Base-by-base conservation (phyloP, 2,329 filamentous ascomycete species). In the Pezicula radicicola region DNA sequence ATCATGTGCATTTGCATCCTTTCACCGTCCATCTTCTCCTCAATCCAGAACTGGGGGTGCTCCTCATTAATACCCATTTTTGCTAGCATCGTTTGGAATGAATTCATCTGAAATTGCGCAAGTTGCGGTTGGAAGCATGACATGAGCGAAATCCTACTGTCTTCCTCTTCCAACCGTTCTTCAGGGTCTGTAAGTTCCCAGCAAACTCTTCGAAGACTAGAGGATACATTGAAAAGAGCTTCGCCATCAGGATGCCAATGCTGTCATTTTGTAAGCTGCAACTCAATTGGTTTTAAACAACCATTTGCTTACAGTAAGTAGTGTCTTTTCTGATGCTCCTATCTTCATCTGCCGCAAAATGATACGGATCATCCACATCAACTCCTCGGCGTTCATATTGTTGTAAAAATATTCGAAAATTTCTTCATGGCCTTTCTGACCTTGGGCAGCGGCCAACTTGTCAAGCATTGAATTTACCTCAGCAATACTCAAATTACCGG, bases 11-110 rank as follows among this genome's bases (percentile, higher is more conserved):
- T 79, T 68, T 99, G 94, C 87, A 99, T 97, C 25, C 94, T 83
- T 71, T 99, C 94, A 1, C 94, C 94, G 60, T 99, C 94, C 8
- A 99, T 76, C 70, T 99, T 99, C 72, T 99, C 94, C 68, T 99
- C 94, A 45, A 97, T 94, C 91, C 92, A 97, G 65, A 95, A 99
- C 8, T 88, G 83, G 0, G 79, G 75, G 48, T 95, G 85, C 0
- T 89, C 84, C 21, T 86, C 80, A 0, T 83, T 86, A 0, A 80
- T 76, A 2, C 83, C 80, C 70, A 87, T 70, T 50, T 79, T 84
- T 16, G 83, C 75, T 1, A 95, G 83, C 81, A 95, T 90, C 64
- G 85, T 88, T 50, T 91, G 81, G 60, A 96, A 90, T 0, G 85
- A 84, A 33, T 89, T 81, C 77, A 89, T 88, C 68, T 97, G 91